Conservation (phyloP, 1,284 basidiomycete genomes). For the Irpex sp. region DNA sequence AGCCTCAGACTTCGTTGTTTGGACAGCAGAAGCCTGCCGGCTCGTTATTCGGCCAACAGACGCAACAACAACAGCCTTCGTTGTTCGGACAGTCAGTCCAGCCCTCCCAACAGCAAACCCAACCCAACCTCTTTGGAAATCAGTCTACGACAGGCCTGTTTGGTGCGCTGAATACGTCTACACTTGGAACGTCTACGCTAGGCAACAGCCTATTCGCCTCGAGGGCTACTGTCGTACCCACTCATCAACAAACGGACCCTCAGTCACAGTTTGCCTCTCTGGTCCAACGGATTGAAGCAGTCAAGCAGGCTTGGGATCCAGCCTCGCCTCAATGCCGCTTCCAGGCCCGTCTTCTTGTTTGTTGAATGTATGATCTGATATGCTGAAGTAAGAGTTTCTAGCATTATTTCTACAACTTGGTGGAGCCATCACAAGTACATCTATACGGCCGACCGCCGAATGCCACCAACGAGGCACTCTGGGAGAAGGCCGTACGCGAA, state of each 20-base stretch:
- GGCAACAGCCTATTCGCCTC: slow-evolving; percentile 26
- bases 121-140: slow-evolving; percentile 32
- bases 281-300: slow-evolving; percentile 60
- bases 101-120: slow-evolving; percentile 16
- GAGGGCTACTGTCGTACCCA: slow-evolving; percentile 25
- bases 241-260: slow-evolving; percentile 53
- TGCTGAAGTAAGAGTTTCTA: slow-evolving; percentile 23
- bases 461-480: slow-evolving; percentile 70
- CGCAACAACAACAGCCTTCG: slow-evolving; percentile 5
- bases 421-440: slow-evolving; percentile 68
- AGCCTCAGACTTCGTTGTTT: slow-evolving; percentile 11
- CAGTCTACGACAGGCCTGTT: slow-evolving; percentile 5
- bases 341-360: slow-evolving; percentile 50
- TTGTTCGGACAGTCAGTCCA: slow-evolving; percentile 6
- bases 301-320: slow-evolving; percentile 74
- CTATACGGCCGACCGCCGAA: slow-evolving; percentile 74
- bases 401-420: slow-evolving; percentile 86
- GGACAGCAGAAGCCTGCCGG: slow-evolving; percentile 19
- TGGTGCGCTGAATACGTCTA: slow-evolving; percentile 21
- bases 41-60: slow-evolving; percentile 16
- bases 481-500: slow-evolving; percentile 79
- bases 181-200: slow-evolving; percentile 25
- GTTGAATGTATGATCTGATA: background rate
- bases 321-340: slow-evolving; percentile 72
- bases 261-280: slow-evolving; percentile 58